Evolutionary conservation across 2,329 filamentous ascomycete species (phyloP).

Genomic region (Fusarium citri): DNA sequence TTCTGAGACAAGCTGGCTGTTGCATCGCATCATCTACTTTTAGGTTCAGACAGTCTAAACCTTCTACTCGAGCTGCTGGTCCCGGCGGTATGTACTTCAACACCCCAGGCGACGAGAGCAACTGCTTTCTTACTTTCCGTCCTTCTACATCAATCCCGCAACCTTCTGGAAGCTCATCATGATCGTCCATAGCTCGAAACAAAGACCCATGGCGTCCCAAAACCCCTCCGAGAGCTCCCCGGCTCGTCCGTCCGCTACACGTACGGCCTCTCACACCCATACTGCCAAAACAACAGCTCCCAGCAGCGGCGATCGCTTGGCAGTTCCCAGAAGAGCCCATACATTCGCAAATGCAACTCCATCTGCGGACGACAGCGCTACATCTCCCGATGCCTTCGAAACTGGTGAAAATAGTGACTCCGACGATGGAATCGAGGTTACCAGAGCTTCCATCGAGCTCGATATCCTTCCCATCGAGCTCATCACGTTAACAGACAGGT

Average conservation of each 20-base stretch:
- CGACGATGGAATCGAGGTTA: slow-evolving; percentile 61
- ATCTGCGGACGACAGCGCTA: slow-evolving; percentile 41
- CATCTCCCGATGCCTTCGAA: slow-evolving; percentile 63
- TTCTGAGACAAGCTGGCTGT: slow-evolving; percentile 45
- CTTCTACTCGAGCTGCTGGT: slow-evolving; percentile 26
- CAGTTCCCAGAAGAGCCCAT: slow-evolving; percentile 58
- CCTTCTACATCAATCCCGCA: neutral
- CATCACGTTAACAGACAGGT: slow-evolving; percentile 89
- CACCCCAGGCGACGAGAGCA: slow-evolving; percentile 12
- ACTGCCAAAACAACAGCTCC: slow-evolving; percentile 39
- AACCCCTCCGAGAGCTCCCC: slow-evolving; percentile 45
- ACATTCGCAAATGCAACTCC: slow-evolving; percentile 58
- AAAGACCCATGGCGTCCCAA: slow-evolving; percentile 52
- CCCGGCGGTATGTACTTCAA: slow-evolving; percentile 34
- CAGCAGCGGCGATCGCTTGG: slow-evolving; percentile 49
- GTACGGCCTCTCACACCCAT: slow-evolving; percentile 48
- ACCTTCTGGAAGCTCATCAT: slow-evolving; percentile 42
- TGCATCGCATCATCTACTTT: slow-evolving; percentile 38
- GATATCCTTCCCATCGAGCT: slow-evolving; percentile 96
- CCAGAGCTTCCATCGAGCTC: slow-evolving; percentile 74
- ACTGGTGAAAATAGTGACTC: slow-evolving; percentile 54
- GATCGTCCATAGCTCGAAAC: slow-evolving; percentile 44
- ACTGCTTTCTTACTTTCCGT: neutral
- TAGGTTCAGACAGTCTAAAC: slow-evolving; percentile 8
- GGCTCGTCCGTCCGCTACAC: slow-evolving; percentile 48